phyloP scores from a whole-genome alignment of 176 grass and related monocot genomes.

The Alloteropsis semialata region DNA sequence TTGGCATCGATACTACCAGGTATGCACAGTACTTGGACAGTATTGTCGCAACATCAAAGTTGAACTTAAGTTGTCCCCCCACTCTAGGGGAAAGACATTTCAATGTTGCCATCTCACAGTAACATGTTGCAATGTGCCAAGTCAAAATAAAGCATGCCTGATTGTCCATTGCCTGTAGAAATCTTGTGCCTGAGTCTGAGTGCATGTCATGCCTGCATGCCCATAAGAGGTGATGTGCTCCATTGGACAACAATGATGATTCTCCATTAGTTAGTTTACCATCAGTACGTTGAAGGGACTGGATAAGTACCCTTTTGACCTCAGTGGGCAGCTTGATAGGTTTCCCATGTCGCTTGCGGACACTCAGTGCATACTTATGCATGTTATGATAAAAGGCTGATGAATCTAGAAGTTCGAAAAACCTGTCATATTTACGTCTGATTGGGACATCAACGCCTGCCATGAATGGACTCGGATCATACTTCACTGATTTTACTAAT shows the following conservation, averaged over 20 bases:
- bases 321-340: background rate
- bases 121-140: slow-evolving; percentile 9
- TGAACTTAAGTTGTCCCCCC: background rate
- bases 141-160: background rate
- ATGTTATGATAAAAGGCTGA: background rate
- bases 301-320: background rate
- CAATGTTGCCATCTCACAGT: background rate
- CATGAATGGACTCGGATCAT: no score
- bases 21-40: slow-evolving; percentile 17
- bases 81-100: background rate
- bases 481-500: background rate
- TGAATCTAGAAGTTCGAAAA: background rate
- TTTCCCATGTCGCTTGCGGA: background rate
- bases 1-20: background rate
- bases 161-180: background rate
- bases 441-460: background rate
- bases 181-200: background rate
- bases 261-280: background rate
- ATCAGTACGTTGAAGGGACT: background rate
- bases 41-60: background rate
- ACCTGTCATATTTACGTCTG: background rate
- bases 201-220: background rate
- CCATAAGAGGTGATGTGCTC: background rate
- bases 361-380: background rate
- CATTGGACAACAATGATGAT: background rate